phyloP scores from a whole-genome alignment of 2,329 filamentous ascomycete species.

The Clarireedia sp. region DNA sequence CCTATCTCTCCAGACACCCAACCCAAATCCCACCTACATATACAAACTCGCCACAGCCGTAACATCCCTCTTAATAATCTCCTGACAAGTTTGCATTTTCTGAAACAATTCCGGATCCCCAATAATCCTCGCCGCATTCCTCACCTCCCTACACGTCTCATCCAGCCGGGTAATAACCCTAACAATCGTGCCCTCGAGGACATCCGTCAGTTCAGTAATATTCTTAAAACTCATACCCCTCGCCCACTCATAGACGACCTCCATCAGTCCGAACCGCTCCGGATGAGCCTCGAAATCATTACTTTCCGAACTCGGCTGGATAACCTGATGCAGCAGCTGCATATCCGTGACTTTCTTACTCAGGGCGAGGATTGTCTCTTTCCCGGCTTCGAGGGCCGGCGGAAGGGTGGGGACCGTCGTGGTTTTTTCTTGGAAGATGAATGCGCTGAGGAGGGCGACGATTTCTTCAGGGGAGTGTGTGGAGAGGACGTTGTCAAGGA shows the following conservation, averaged over 20 bases:
- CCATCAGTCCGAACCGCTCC: slow-evolving; percentile 77
- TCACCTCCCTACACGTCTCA: slow-evolving; percentile 94
- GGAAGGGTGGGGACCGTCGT: slow-evolving; percentile 73
- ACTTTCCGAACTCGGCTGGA: slow-evolving; percentile 79
- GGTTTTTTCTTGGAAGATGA: slow-evolving; percentile 98
- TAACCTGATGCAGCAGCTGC: slow-evolving; percentile 86
- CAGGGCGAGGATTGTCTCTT: slow-evolving; percentile 79
- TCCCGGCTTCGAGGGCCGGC: slow-evolving; percentile 70
- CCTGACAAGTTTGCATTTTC: slow-evolving; percentile 96
- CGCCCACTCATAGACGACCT: slow-evolving; percentile 98
- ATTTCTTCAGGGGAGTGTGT: slow-evolving; percentile 96
- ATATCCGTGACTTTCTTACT: slow-evolving; percentile 87
- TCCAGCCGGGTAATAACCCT: slow-evolving; percentile 88
- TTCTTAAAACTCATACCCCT: slow-evolving; percentile 97
- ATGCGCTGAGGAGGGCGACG: slow-evolving; percentile 83
- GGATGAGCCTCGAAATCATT: slow-evolving; percentile 86
- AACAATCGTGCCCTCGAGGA: slow-evolving; percentile 95
- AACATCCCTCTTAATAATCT: slow-evolving; percentile 95
- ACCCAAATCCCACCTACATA: slow-evolving; percentile 48
- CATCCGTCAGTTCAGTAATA: slow-evolving; percentile 91
- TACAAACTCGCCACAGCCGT: slow-evolving; percentile 84
- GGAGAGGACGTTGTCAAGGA: slow-evolving; percentile 92
- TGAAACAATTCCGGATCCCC: slow-evolving; percentile 87
- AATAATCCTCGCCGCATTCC: slow-evolving; percentile 91
- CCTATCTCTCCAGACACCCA: neutral